Evolutionary conservation across 192 early-diverging fungal species (phyloP).

Genomic region (Coemansia sp.): DNA sequence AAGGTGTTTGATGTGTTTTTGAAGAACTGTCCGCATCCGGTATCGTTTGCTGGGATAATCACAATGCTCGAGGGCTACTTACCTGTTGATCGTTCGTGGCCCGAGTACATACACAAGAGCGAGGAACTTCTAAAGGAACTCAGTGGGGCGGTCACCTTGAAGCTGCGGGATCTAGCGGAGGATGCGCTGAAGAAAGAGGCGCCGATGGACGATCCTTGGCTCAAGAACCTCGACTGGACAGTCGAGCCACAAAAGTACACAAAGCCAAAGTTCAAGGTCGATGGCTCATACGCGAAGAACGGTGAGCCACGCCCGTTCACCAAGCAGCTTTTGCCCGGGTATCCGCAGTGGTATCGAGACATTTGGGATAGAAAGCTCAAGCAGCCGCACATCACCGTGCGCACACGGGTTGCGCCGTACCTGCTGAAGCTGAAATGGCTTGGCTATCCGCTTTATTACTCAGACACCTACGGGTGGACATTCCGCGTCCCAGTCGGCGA

Average conservation of each 20-base stretch:
- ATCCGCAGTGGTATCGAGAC: conserved; percentile 82
- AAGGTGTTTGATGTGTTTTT: conserved; percentile 69
- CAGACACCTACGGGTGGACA: conserved; percentile 73
- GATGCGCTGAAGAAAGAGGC: conserved; percentile 36
- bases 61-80: conserved; percentile 86
- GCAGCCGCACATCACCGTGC: conserved; percentile 66
- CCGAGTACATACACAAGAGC: conserved; percentile 63
- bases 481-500: conserved; percentile 66
- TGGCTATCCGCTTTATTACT: conserved; percentile 76
- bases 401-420: conserved; percentile 76
- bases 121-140: conserved; percentile 59
- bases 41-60: conserved; percentile 88
- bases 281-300: conserved; percentile 46
- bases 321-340: conserved; percentile 55
- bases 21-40: conserved; percentile 89
- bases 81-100: conserved; percentile 80
- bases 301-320: conserved; percentile 51
- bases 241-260: conserved; percentile 54
- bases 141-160: conserved; percentile 53
- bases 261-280: conserved; percentile 29
- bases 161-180: conserved; percentile 50
- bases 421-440: conserved; percentile 83
- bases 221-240: conserved; percentile 77
- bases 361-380: conserved; percentile 64
- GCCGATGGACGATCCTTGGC: conserved; percentile 73